phyloP scores from a whole-genome alignment of 2,329 filamentous ascomycete species.

The Elsinoe necatrix region DNA sequence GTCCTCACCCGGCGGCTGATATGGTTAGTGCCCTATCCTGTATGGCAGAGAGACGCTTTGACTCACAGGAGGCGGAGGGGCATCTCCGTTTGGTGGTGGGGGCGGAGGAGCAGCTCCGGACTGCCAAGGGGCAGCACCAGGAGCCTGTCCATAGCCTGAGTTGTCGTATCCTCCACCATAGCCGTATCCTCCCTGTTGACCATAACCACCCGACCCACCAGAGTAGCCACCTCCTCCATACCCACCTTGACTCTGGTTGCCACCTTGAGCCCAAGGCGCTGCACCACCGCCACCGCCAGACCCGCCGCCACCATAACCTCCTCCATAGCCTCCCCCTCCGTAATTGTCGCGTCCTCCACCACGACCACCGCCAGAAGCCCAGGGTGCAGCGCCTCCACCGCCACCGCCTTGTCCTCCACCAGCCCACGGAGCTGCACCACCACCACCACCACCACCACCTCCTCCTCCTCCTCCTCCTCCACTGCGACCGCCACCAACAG shows the following conservation, averaged over 20 bases:
- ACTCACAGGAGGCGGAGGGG: constrained; percentile 50
- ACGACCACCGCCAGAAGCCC: constrained; percentile 23
- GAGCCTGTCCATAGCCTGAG: constrained; percentile 19
- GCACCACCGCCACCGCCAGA: constrained; percentile 19
- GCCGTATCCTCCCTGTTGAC: constrained; percentile 16
- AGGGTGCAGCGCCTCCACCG: constrained; percentile 29
- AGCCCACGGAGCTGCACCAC: constrained; percentile 24
- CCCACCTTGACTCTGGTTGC: constrained; percentile 18
- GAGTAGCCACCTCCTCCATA: constrained; percentile 19
- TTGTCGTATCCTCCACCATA: constrained; percentile 27
- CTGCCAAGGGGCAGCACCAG: constrained; percentile 47
- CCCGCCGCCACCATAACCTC: constrained; percentile 19
- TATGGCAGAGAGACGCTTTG: background rate
- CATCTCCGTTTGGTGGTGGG: constrained; percentile 52
- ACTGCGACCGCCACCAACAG: constrained; percentile 18
- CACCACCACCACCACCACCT: too few relatives aligned
- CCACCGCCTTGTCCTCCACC: constrained; percentile 49
- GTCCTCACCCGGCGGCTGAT: constrained; percentile 12
- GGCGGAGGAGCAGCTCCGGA: constrained; percentile 49
- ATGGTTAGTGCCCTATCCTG: background rate
- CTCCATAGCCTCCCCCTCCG: constrained; percentile 15
- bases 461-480: too few relatives aligned
- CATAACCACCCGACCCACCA: background rate
- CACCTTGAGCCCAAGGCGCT: constrained; percentile 16
- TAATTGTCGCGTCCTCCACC: constrained; percentile 19